Evolutionary conservation across 1,139 yeast genomes (phyloP).

Genomic region (Pichia cactophila): DNA sequence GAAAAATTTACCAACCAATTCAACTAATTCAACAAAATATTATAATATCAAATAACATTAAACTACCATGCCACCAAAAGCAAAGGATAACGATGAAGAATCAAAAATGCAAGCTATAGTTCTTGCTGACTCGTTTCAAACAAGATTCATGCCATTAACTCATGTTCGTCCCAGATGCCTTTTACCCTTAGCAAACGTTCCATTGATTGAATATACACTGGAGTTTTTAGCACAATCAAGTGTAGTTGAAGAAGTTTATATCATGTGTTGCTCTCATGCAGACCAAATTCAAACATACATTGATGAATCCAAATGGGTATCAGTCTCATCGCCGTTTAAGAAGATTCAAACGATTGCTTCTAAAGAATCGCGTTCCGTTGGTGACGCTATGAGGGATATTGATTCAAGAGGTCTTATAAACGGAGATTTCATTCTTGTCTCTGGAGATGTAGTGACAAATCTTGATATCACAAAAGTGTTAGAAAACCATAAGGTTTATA

Average conservation of each 20-base stretch:
- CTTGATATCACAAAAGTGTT: conserved; percentile 70
- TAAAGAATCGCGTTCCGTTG: conserved; percentile 86
- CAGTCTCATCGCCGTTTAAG: conserved; percentile 68
- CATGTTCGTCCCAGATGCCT: conserved; percentile 80
- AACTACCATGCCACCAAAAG: conserved; percentile 19
- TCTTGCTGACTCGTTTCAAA: conserved; percentile 85
- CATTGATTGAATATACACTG: conserved; percentile 87
- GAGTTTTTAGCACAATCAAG: conserved; percentile 82
- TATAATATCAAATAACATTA: not conserved
- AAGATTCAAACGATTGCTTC: conserved; percentile 69
- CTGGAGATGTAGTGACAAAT: conserved; percentile 93
- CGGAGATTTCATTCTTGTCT: conserved; percentile 80
- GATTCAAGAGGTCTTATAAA: conserved; percentile 85
- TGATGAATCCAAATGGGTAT: conserved; percentile 74
- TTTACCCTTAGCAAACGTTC: conserved; percentile 85
- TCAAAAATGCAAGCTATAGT: conserved; percentile 82
- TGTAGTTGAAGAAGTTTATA: conserved; percentile 80
- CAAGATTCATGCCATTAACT: conserved; percentile 88
- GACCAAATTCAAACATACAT: conserved; percentile 80
- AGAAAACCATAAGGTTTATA: conserved; percentile 65
- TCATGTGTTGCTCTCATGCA: conserved; percentile 87
- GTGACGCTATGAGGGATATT: conserved; percentile 94
- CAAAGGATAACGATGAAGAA: conserved; percentile 43
- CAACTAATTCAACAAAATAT: not conserved
- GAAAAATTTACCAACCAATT: too few species aligned